Percentiles rank a stretch among this genome's conserved stretches.
These are phyloP conservation scores for Yarrowia osloensis DNA, from an alignment of 805 yeast species.

Conservation along the genomic window DNA sequence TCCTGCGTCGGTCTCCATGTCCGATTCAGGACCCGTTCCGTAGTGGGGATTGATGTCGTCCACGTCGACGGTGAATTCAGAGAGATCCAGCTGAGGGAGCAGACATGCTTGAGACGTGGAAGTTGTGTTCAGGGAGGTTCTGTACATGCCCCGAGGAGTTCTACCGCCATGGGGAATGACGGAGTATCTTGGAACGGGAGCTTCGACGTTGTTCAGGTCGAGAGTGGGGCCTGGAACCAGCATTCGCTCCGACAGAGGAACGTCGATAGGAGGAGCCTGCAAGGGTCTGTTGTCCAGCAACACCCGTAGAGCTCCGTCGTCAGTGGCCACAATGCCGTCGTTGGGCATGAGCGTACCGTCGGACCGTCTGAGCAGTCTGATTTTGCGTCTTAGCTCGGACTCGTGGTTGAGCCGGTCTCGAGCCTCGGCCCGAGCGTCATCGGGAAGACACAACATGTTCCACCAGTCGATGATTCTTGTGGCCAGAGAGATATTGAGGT, in stretches of 20 bases:
- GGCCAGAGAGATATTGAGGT: conserved; percentile 16
- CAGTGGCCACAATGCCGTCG: conserved; percentile 13
- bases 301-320: conserved; percentile 21
- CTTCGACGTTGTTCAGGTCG: not conserved
- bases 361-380: not conserved
- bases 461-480: conserved; percentile 26
- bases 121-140: too few relatives aligned
- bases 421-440: conserved; percentile 16
- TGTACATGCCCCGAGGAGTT: too few relatives aligned
- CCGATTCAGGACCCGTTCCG: not conserved
- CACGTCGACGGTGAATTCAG: not conserved
- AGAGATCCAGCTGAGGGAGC: not conserved
- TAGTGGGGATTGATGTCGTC: not conserved
- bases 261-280: conserved; percentile 21
- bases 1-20: not conserved
- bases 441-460: conserved; percentile 26
- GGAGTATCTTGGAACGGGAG: conserved; percentile 11
- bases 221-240: conserved; percentile 7
- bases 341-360: conserved; percentile 16
- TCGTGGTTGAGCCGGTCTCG: conserved; percentile 21
- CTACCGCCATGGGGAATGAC: too few relatives aligned
- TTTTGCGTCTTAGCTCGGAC: conserved; percentile 19
- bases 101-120: not conserved
- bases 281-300: conserved; percentile 25
- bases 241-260: conserved; percentile 11